Evolutionary conservation across 2,329 filamentous ascomycete genomes (phyloP), one percentile per base, ranked within the genome.

Genomic region (Colletotrichum horii): DNA sequence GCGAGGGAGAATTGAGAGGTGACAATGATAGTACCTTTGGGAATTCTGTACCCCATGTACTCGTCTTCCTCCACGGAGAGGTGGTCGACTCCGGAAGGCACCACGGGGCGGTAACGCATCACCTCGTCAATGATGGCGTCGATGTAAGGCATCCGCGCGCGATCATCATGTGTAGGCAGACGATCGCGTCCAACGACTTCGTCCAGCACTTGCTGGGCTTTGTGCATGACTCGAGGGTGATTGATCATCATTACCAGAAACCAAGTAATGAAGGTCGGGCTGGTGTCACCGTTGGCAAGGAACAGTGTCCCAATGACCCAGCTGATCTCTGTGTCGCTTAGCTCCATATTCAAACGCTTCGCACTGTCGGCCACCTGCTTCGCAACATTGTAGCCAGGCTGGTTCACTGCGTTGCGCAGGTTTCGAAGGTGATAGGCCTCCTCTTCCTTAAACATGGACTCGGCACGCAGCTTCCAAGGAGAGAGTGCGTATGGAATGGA

Each of bases 171-270:
- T 1, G 32, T 64, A 0, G 83, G 83, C 2, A 84, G 65, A 9
- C 80, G 76, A 7, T 82, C 78, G 0, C 77, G 64, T 1, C 87
- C 81, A 1, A 82, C 81, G 6, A 87, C 83, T 1, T 79, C 74
- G 71, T 88, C 86, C 9, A 89, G 79, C 43, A 85, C 79, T 19
- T 79, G 76, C 70, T 86, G 86, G 1, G 88, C 88, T 69, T 83
- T 86, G 14, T 56, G 34, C 8, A 83, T 78, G 32, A 77, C 82
- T 6, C 67, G 64, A 2, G 60, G 43, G 6, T 78, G 43, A 9
- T 79, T 79, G 32, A 82, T 67, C 75, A 82, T 83, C 4, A 82
- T 81, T 3, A 83, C 77, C 16, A 83, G 72, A 38, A 84, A 81
- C 76, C 81, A 84, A 22, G 38, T 56, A 5, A 74, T 58, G 8